phyloP scores from a whole-genome alignment of 2,329 filamentous ascomycete species.

The Fusarium scirpi region DNA sequence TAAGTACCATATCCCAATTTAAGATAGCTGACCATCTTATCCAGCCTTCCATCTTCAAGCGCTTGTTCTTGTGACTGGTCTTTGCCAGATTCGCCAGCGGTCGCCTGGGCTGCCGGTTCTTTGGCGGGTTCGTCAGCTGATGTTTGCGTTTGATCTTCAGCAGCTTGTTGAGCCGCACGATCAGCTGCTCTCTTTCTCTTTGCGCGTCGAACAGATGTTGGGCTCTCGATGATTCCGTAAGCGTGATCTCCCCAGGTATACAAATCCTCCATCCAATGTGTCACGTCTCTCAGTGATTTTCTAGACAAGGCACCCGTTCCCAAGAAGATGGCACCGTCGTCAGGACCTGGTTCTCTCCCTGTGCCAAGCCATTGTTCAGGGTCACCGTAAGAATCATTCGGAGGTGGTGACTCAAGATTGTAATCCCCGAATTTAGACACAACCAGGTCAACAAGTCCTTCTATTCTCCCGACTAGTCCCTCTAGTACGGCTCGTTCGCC shows the following conservation, averaged over 20 bases:
- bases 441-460: constrained; percentile 87
- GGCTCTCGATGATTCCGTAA: constrained; percentile 86
- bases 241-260: constrained; percentile 86
- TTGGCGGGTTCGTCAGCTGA: constrained; percentile 10
- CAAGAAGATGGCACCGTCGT: constrained; percentile 89
- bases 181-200: constrained; percentile 52
- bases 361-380: constrained; percentile 75
- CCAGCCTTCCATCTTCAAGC: constrained; percentile 56
- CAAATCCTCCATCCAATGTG: constrained; percentile 89
- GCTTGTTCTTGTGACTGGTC: constrained; percentile 34
- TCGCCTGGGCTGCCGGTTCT: not conserved
- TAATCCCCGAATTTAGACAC: constrained; percentile 84
- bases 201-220: constrained; percentile 71
- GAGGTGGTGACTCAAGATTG: constrained; percentile 46
- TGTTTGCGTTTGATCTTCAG: not conserved
- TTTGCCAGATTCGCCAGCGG: constrained; percentile 1
- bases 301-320: constrained; percentile 80
- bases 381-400: constrained; percentile 42
- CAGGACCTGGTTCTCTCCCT: constrained; percentile 73
- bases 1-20: constrained; percentile 77
- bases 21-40: constrained; percentile 72
- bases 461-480: constrained; percentile 81
- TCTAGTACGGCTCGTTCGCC: constrained; percentile 94
- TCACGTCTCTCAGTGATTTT: constrained; percentile 77
- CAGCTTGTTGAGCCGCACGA: constrained; percentile 24